phyloP scores from a whole-genome alignment of 345 rosid species.

The Geranium rotundifolium region DNA sequence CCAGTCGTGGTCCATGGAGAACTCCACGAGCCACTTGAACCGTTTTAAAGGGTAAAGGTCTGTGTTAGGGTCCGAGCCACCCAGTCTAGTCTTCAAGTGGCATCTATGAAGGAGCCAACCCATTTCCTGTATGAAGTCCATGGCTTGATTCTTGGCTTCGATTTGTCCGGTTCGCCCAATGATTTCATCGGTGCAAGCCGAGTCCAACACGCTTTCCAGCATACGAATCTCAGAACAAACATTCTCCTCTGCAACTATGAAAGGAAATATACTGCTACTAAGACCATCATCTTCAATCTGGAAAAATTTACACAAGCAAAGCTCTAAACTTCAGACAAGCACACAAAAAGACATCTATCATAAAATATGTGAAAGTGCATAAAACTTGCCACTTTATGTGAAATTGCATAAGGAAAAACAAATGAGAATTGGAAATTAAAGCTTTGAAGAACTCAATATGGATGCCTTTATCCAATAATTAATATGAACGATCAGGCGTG shows the following conservation, averaged over 20 bases:
- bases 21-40: conserved; percentile 86
- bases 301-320: conserved; percentile 14
- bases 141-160: conserved; percentile 55
- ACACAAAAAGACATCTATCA: too few species aligned
- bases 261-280: conserved; percentile 88
- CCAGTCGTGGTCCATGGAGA: conserved; percentile 95
- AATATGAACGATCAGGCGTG: too few species aligned
- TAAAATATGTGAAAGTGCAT: not conserved
- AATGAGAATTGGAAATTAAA: too few species aligned
- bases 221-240: conserved; percentile 78
- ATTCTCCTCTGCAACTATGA: conserved; percentile 76
- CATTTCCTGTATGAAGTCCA: conserved; percentile 90
- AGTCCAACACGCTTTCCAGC: conserved; percentile 63
- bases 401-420: too few species aligned
- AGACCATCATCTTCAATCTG: conserved; percentile 90
- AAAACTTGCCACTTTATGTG: not conserved
- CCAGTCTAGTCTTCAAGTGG: conserved; percentile 48
- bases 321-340: too few species aligned
- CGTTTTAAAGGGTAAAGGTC: conserved; percentile 57
- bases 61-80: conserved; percentile 45
- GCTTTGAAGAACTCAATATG: too few species aligned
- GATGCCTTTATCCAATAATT: too few species aligned
- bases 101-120: conserved; percentile 96
- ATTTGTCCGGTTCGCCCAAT: conserved; percentile 16
- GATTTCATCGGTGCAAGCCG: conserved; percentile 37